Evolutionary conservation across 108 stramenopile species (phyloP), one percentile per base, ranked within the genome.

Genomic region (Schizochytrium sp.): DNA sequence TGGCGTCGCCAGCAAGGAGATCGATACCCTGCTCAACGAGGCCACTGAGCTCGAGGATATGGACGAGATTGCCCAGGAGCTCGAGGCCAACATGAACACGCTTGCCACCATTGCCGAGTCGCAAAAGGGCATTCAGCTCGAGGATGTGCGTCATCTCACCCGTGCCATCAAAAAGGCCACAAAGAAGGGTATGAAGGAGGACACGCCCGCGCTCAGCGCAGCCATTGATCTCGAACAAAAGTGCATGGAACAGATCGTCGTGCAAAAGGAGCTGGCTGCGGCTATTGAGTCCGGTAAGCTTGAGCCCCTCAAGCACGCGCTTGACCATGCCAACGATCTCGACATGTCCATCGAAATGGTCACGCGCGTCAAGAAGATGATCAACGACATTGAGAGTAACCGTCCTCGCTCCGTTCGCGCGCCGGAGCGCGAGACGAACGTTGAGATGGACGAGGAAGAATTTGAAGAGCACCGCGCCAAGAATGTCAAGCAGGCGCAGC

Each of bases 311-410:
- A 94, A 93, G 55, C 59, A 89, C 45, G 94, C 94, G 18, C 91
- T 95, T 10, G 92, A 92, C 87, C 89, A 88, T 72, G 93, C 93
- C 34, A 88, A 92, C 18, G 90, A 93, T 72, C 89, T 95, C 12
- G 92, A 93, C 58, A 88, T 94, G 18, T 43, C 89, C 14, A 88
- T 92, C 58, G 90, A 89, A 53, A 44, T 92, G 29, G 91, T 92
- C 58, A 91, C 57, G 69, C 47, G 90, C 88, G 92, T 90, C 53
- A 90, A 89, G 90, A 19, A 71, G 59, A 57, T 51, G 88, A 16
- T 89, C 18, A 90, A 71, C 48, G 92, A 93, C 76, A 60, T 93
- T 25, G 91, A 91, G 88, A 88, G 90, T 47, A 88, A 89, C 5
- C 25, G 88, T 16, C 92, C 88, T 44, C 58, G 57, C n/a, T 59